A percentile compares a stretch with the other conserved stretches of the same genome.
phyloP scores from a whole-genome alignment of 2,329 filamentous ascomycete species.

The Hyphodiscus sp. region DNA sequence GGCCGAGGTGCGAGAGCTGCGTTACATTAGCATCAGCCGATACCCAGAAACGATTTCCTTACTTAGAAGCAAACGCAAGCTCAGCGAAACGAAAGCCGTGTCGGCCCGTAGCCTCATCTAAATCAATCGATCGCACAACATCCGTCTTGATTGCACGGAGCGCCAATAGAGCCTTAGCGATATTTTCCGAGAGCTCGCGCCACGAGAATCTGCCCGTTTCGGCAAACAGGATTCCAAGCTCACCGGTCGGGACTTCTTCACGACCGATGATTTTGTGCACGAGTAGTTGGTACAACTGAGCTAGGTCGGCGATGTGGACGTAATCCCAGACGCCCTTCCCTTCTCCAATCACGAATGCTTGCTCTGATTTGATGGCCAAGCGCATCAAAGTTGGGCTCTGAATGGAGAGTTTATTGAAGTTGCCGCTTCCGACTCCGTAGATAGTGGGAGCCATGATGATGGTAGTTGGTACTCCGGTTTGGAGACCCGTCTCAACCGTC shows the following conservation, averaged over 20 bases:
- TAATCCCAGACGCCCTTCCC: constrained; percentile 35
- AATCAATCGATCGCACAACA: background rate
- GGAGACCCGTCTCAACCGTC: constrained; percentile 34
- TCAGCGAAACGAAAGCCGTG: background rate
- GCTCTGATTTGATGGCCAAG: constrained; percentile 25
- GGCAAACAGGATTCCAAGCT: constrained; percentile 36
- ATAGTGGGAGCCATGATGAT: constrained; percentile 42
- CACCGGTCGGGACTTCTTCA: constrained; percentile 31
- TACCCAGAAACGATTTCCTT: background rate
- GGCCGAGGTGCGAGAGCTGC: background rate
- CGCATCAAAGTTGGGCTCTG: constrained; percentile 34
- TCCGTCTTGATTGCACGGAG: background rate
- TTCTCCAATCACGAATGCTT: constrained; percentile 30
- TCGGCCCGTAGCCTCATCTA: background rate
- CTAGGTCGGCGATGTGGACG: constrained; percentile 39
- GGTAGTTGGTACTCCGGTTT: constrained; percentile 36
- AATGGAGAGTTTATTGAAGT: constrained; percentile 34
- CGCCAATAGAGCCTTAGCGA: constrained; percentile 20
- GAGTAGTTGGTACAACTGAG: constrained; percentile 34
- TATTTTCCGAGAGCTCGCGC: constrained; percentile 30
- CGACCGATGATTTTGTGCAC: constrained; percentile 30
- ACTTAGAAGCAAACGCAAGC: background rate
- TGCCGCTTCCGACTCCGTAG: constrained; percentile 38
- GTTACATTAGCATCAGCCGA: background rate
- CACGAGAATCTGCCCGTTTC: constrained; percentile 34